Evolutionary conservation across 257 asterid species (phyloP).

Genomic region (Handroanthus guayacan): DNA sequence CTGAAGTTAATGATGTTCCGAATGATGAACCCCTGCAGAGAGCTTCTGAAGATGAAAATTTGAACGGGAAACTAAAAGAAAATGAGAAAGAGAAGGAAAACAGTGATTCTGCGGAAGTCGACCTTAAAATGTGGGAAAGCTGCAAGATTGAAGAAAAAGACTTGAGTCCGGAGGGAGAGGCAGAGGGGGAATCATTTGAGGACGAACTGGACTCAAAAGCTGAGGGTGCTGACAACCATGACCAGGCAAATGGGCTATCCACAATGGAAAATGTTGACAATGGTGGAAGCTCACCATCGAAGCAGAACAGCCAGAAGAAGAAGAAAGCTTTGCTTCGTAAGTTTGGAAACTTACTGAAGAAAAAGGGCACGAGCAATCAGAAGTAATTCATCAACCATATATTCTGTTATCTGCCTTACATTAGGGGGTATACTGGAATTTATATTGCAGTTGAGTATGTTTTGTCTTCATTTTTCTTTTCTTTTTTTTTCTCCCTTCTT

Average conservation of each 20-base stretch:
- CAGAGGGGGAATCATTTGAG: conserved; percentile 70
- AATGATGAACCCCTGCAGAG: conserved; percentile 42
- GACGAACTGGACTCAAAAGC: conserved; percentile 73
- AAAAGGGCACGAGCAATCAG: conserved; percentile 67
- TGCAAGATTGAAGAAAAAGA: conserved; percentile 89
- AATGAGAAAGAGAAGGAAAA: conserved; percentile 49
- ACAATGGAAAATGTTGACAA: conserved; percentile 57
- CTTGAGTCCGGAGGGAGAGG: conserved; percentile 69
- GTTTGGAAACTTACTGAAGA: conserved; percentile 89
- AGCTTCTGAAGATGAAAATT: conserved; percentile 43
- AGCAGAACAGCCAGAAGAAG: conserved; percentile 74
- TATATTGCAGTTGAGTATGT: conserved; percentile 44
- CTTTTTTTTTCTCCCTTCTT: conserved; percentile 27
- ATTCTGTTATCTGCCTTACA: conserved; percentile 19
- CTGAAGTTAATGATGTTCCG: conserved; percentile 39
- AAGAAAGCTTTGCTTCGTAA: conserved; percentile 85
- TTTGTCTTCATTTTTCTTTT: conserved; percentile 40
- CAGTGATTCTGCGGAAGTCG: conserved; percentile 59
- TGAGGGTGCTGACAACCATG: conserved; percentile 47
- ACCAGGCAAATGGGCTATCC: conserved; percentile 56
- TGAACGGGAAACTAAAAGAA: conserved; percentile 46
- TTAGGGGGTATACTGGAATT: conserved; percentile 51
- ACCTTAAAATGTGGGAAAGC: conserved; percentile 84
- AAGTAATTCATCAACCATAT: conserved; percentile 49
- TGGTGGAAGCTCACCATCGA: conserved; percentile 58